Evolutionary conservation across 345 rosid genomes (phyloP).

Genomic region (Bruguiera gymnorhiza): DNA sequence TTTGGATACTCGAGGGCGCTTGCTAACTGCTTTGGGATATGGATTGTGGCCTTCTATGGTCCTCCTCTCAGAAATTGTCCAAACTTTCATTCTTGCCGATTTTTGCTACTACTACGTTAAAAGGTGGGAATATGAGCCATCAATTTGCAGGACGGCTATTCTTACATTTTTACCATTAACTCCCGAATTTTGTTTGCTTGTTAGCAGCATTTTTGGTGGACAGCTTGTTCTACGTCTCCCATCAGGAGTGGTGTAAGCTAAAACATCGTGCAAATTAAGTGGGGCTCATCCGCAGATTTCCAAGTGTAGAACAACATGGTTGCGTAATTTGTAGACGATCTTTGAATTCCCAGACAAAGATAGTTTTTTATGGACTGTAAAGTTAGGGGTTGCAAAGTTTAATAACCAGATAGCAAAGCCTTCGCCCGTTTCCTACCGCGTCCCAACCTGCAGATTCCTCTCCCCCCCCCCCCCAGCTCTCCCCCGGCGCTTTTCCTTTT

Average conservation of each 20-base stretch:
- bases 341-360: not conserved
- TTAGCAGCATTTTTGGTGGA: conserved; percentile 91
- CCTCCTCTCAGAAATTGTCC: conserved; percentile 92
- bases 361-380: not conserved
- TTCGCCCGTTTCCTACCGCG: too few species aligned
- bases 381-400: not conserved
- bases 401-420: too few species aligned
- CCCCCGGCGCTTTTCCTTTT: too few species aligned
- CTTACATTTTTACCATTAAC: not conserved
- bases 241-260: conserved; percentile 83
- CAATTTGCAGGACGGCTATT: not conserved
- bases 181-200: not conserved
- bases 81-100: conserved; percentile 95
- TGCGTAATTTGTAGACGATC: not conserved
- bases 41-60: conserved; percentile 99
- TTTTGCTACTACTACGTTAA: conserved; percentile 93
- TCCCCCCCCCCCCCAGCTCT: too few species aligned
- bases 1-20: conserved; percentile 78
- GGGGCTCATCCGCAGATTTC: not conserved
- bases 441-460: too few species aligned
- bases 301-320: not conserved
- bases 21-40: conserved; percentile 88
- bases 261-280: not conserved
- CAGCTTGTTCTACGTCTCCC: conserved; percentile 98
- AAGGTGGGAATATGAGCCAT: conserved; percentile 40